Base-by-base conservation (phyloP, 148 eudicot species). In the Fagopyrum esculentum region DNA sequence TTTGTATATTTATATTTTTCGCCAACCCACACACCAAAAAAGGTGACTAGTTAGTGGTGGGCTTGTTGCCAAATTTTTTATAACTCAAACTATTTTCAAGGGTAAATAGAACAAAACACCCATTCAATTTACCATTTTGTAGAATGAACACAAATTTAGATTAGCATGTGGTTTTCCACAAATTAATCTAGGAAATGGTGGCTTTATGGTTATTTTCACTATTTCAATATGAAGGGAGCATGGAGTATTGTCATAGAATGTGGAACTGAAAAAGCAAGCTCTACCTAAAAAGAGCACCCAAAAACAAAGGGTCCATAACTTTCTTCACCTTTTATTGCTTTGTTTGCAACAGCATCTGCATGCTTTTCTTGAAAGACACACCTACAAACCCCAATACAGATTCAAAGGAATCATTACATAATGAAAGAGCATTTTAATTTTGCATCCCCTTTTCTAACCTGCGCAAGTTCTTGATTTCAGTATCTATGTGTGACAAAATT, bases 401-500 rank as follows among this genome's bases (percentile, higher is more conserved):
- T 40, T 66, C 71, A 66, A 66, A 66, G n/a, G 12, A 63, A 66
- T 66, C 71, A 66, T 66, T 66, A 40, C 71, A 66, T 66, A 66
- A 40, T 66, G 46, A 66, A 30, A 66, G 71, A 40, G 71, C 46
- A 43, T 13, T 66, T 40, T 35, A 35, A 66, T 56, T 56, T 17
- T 19, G 61, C 61, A 56, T 4, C 29, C 61, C n/a, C 26, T 56
- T 56, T 56, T 56, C 8, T 19, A 11, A 49, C 12, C 69, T 63
- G 69, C 69, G 26, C 9, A 9, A 57, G 64, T 29, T 63, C 69
- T 63, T 63, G 69, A 63, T 29, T 30, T 63, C 40, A 63, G 69
- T 3, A 63, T 30, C 16, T 63, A 4, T 49, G 52, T 63, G 45
- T 63, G 45, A 30, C 44, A 29, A 30, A 63, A 30, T 63, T 29